Evolutionary conservation across 441 rosid species (phyloP).

Genomic region (Erysimum cheiri): DNA sequence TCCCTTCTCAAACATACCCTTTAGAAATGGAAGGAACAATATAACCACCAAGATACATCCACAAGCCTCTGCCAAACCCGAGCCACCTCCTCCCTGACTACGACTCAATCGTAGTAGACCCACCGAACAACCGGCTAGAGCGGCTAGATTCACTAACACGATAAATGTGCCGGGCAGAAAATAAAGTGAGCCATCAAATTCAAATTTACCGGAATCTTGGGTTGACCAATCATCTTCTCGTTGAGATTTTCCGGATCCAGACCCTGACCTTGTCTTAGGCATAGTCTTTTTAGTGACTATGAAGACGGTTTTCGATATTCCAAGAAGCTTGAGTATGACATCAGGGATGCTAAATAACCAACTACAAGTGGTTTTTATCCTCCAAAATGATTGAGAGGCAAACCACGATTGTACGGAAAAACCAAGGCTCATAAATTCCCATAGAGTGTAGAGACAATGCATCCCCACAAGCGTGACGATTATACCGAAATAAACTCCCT

Average conservation of each 20-base stretch:
- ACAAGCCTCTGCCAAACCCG: constrained; percentile 34
- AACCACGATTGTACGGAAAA: constrained; percentile 30
- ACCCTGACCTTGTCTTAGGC: constrained; percentile 12
- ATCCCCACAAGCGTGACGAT: constrained; percentile 31
- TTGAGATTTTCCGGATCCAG: background rate
- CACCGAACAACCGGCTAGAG: constrained; percentile 31
- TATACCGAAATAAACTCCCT: constrained; percentile 31
- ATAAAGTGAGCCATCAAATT: constrained; percentile 53
- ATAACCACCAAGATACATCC: constrained; percentile 36
- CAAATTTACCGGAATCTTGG: constrained; percentile 44
- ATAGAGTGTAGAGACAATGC: constrained; percentile 34
- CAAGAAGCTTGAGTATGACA: constrained; percentile 50
- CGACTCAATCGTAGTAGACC: constrained; percentile 32
- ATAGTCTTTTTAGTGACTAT: constrained; percentile 58
- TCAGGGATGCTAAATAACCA: constrained; percentile 53
- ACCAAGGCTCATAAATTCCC: constrained; percentile 40
- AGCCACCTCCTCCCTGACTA: constrained; percentile 24
- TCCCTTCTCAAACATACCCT: constrained; percentile 54
- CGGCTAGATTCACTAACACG: constrained; percentile 51
- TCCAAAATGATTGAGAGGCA: constrained; percentile 27
- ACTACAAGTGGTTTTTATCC: constrained; percentile 39
- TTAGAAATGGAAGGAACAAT: constrained; percentile 36
- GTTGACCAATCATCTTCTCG: constrained; percentile 11
- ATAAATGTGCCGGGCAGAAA: constrained; percentile 68
- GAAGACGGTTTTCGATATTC: constrained; percentile 59